Evolutionary conservation across 2,329 filamentous ascomycete species (phyloP), one percentile per base, ranked within the genome.

Genomic region (Onygenales sp.): DNA sequence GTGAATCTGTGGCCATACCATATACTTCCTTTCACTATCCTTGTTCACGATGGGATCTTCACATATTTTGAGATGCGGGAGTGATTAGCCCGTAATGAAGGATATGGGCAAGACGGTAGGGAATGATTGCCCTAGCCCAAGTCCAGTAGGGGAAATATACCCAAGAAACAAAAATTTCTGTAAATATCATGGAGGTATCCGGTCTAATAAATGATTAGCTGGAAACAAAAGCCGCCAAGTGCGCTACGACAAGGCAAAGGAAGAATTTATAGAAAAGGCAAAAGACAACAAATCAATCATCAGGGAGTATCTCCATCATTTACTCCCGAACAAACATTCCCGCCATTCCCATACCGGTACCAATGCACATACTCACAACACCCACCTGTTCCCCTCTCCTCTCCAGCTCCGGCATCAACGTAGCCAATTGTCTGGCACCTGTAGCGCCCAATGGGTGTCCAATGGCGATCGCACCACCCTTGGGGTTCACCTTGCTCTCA

Each of bases 381-480:
- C 91, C 90, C 47, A 95, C 75, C 69, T 92, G 78, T 55, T 86
- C 78, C 1, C 83, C 80, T 52, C 78, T 78, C 61, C 87, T 71
- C 70, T 82, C 73, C 82, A 87, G 65, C 75, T 86, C 78, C 70
- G 80, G 67, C 73, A 95, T 66, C 75, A 92, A 69, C 50, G 87
- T 92, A 47, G 83, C 83, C 62, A 90, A 72, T 79, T 95, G 86
- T 60, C 91, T 78, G 33, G 87, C 89, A 36, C 89, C 89, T 5
- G 91, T 96, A 35, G 90, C 91, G 46, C 92, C 91, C 1, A 96
- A 78, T 5, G 91, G 91, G 69, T 96, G 92, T 1, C 92, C 92
- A 27, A 96, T 73, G n/a, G 92, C 91, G 69, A 96, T 95, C 2
- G 91, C 92, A 35, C 92, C 91, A 56, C 92, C 92, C 63, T 94